Evolutionary conservation across 2,329 filamentous ascomycete genomes (phyloP).

Genomic region (Nakataea oryzae): DNA sequence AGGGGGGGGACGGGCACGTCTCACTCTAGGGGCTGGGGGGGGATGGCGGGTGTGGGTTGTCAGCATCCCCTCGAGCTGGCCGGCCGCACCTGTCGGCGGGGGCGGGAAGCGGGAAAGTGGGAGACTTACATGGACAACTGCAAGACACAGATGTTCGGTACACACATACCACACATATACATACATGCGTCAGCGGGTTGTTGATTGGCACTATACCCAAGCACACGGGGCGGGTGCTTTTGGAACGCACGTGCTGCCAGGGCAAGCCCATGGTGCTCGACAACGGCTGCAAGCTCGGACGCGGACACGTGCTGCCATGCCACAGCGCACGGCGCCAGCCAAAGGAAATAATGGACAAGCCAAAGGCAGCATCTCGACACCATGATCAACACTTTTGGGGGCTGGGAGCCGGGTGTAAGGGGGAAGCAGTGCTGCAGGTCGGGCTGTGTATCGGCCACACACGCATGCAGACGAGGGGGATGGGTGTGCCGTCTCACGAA

Average conservation of each 20-base stretch:
- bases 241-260: background rate
- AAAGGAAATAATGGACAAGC: background rate
- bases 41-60: background rate
- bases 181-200: background rate
- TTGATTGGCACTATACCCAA: background rate
- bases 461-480: background rate
- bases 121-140: background rate
- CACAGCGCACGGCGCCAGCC: background rate
- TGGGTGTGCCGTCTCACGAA: background rate
- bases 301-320: background rate
- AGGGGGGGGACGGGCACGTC: background rate
- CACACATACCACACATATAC: too few species aligned
- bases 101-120: background rate
- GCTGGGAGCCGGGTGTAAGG: background rate
- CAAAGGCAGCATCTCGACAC: background rate
- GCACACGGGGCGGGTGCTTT: too few species aligned
- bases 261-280: background rate
- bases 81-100: background rate
- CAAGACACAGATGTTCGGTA: background rate
- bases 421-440: background rate
- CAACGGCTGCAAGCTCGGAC: background rate
- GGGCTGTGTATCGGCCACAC: background rate
- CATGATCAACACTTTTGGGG: background rate
- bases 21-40: conserved; percentile 1
- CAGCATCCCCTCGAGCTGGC: background rate